These are phyloP conservation scores for Tilletia indica DNA, from an alignment of 1,284 basidiomycete genomes.

Conservation along the genomic window DNA sequence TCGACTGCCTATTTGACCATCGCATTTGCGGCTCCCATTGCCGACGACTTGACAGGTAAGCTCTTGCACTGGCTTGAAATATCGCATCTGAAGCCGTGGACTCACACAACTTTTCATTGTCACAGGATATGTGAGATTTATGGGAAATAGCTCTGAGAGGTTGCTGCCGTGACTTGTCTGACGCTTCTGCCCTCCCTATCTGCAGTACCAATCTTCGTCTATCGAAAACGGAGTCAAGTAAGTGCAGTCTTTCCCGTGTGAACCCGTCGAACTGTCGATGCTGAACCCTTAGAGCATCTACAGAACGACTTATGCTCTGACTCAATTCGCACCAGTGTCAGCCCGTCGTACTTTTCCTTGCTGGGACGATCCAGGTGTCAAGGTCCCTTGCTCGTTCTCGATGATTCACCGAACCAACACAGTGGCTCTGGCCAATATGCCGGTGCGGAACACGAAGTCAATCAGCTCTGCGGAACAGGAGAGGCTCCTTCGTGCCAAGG, in stretches of 20 bases:
- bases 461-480: not conserved
- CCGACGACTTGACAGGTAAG: not conserved
- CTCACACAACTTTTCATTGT: too few relatives aligned
- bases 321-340: conserved; percentile 70
- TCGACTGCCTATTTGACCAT: not conserved
- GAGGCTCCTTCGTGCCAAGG: conserved; percentile 58
- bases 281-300: conserved; percentile 32
- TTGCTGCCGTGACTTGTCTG: too few relatives aligned
- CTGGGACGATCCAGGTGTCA: conserved; percentile 90
- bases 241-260: conserved; percentile 45
- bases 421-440: conserved; percentile 72
- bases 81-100: too few relatives aligned
- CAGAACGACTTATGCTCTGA: conserved; percentile 53
- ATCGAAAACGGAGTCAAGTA: too few relatives aligned
- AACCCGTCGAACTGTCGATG: conserved; percentile 17
- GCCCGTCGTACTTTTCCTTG: conserved; percentile 63
- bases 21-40: not conserved
- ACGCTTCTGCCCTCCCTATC: not conserved
- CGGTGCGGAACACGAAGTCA: not conserved
- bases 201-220: too few relatives aligned
- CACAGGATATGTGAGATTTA: too few relatives aligned
- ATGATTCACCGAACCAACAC: conserved; percentile 75
- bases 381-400: conserved; percentile 75
- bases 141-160: too few relatives aligned
- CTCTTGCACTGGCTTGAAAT: too few relatives aligned